A percentile compares a stretch with the other conserved stretches of the same genome.
These are phyloP conservation scores for Botrytis pseudocinerea DNA, from an alignment of 2,329 filamentous ascomycete genomes.

Conservation along the genomic window DNA sequence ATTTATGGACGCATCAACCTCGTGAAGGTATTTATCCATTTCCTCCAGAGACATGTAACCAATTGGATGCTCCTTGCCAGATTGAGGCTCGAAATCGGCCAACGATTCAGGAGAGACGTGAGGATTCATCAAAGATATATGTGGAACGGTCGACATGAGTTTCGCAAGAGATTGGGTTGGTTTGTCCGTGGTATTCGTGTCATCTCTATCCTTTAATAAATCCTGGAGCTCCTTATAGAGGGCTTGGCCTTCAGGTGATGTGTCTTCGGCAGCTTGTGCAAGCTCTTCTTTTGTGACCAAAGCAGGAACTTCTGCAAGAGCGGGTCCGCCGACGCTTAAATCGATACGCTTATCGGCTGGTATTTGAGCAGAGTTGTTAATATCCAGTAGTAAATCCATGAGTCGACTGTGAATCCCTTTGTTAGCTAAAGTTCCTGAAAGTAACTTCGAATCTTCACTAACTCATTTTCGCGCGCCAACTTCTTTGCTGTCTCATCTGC, in stretches of 20 bases:
- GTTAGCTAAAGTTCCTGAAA: conserved; percentile 18
- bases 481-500: conserved; percentile 79
- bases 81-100: conserved; percentile 45
- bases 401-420: conserved; percentile 64
- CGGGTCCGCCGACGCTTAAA: conserved; percentile 48
- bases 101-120: conserved; percentile 41
- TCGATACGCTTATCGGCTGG: conserved; percentile 74
- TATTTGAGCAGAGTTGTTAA: conserved; percentile 83
- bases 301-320: conserved; percentile 33
- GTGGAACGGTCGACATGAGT: conserved; percentile 35
- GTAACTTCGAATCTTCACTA: conserved; percentile 42
- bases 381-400: conserved; percentile 82
- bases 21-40: conserved; percentile 71
- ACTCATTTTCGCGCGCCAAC: conserved; percentile 92
- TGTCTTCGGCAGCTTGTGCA: conserved; percentile 28
- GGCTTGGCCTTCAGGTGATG: conserved; percentile 35
- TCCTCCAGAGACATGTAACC: conserved; percentile 69
- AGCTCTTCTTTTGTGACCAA: conserved; percentile 36
- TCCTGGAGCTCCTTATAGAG: conserved; percentile 35
- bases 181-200: conserved; percentile 24
- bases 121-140: conserved; percentile 30
- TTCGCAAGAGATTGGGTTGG: conserved; percentile 37
- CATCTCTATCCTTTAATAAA: conserved; percentile 34
- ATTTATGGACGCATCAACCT: conserved; percentile 49
- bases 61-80: conserved; percentile 55